A percentile compares a stretch with the other conserved stretches of the same genome.
Evolutionary conservation across 2,329 filamentous ascomycete genomes (phyloP).

Genomic region (Aspergillus neotritici): DNA sequence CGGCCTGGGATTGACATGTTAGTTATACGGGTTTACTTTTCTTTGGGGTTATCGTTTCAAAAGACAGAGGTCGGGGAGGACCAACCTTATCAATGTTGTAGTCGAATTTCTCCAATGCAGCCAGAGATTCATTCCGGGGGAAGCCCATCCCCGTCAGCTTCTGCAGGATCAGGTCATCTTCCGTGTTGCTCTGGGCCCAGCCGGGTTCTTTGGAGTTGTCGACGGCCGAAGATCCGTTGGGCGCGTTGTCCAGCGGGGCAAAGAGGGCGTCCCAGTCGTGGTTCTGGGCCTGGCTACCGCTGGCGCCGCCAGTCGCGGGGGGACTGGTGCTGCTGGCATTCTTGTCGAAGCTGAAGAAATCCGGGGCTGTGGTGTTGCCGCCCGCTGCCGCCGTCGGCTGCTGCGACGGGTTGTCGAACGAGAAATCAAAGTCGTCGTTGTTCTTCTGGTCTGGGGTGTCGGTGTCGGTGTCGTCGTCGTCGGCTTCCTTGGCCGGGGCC

Average conservation of each 20-base stretch:
- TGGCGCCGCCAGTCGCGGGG: conserved; percentile 33
- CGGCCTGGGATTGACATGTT: conserved; percentile 24
- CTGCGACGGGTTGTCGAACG: conserved; percentile 40
- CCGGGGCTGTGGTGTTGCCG: conserved; percentile 23
- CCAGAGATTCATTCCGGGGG: conserved; percentile 63
- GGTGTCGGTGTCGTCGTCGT: conserved; percentile 56
- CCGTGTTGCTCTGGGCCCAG: conserved; percentile 66
- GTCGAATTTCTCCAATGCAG: conserved; percentile 86
- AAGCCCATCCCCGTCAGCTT: conserved; percentile 89
- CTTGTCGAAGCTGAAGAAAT: conserved; percentile 38
- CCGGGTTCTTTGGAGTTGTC: conserved; percentile 43
- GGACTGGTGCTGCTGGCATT: conserved; percentile 19
- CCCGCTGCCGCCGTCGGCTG: conserved; percentile 22
- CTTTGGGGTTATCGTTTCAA: neutral
- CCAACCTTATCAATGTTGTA: conserved; percentile 92
- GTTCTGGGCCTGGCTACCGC: conserved; percentile 27
- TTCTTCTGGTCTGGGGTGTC: conserved; percentile 29
- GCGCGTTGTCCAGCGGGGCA: conserved; percentile 61
- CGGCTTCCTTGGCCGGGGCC: conserved; percentile 41
- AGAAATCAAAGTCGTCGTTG: conserved; percentile 41
- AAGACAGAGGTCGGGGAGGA: conserved; percentile 11
- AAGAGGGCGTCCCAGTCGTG: conserved; percentile 97
- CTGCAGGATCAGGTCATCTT: conserved; percentile 89
- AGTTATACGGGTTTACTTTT: conserved; percentile 4
- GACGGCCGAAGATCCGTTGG: conserved; percentile 10